A percentile compares a stretch with the other conserved stretches of the same genome.
Conservation (phyloP, 257 asterid genomes). For the Gentiana macrophylla region DNA sequence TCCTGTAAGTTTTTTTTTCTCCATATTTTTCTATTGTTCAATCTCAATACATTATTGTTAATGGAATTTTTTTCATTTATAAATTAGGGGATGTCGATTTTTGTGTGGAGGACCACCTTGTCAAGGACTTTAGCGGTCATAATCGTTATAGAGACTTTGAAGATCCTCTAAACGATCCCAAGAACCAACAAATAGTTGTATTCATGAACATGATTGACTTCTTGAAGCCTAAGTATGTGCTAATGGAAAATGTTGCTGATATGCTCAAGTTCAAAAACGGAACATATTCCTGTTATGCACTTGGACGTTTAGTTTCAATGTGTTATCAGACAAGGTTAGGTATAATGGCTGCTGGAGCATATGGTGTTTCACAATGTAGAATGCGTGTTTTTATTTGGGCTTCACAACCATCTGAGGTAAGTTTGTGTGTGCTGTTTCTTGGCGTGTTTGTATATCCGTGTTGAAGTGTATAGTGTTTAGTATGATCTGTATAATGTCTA, state of each 20-base stretch:
- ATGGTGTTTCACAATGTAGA: slow-evolving; percentile 80
- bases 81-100: slow-evolving; percentile 57
- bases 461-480: too few species aligned
- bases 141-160: slow-evolving; percentile 49
- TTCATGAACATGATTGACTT: slow-evolving; percentile 55
- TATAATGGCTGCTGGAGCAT: slow-evolving; percentile 6
- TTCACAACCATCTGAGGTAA: slow-evolving; percentile 62
- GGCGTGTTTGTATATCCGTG: neutral
- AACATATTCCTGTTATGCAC: slow-evolving; percentile 66
- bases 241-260: slow-evolving; percentile 91
- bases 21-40: neutral
- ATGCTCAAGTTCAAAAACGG: slow-evolving; percentile 50
- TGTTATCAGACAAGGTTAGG: slow-evolving; percentile 71
- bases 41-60: neutral
- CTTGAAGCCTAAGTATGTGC: slow-evolving; percentile 49
- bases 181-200: slow-evolving; percentile 51
- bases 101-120: slow-evolving; percentile 96
- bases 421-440: neutral
- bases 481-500: too few species aligned
- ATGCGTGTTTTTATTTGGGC: slow-evolving; percentile 84
- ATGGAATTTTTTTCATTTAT: neutral
- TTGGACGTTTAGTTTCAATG: slow-evolving; percentile 56
- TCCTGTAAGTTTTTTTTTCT: slow-evolving; percentile 44
- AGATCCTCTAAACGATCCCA: slow-evolving; percentile 45
- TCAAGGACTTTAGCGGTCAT: slow-evolving; percentile 86